Evolutionary conservation across 106 monocot genomes (phyloP), one percentile per base, ranked within the genome.

Genomic region (Dendrobium huoshanense): DNA sequence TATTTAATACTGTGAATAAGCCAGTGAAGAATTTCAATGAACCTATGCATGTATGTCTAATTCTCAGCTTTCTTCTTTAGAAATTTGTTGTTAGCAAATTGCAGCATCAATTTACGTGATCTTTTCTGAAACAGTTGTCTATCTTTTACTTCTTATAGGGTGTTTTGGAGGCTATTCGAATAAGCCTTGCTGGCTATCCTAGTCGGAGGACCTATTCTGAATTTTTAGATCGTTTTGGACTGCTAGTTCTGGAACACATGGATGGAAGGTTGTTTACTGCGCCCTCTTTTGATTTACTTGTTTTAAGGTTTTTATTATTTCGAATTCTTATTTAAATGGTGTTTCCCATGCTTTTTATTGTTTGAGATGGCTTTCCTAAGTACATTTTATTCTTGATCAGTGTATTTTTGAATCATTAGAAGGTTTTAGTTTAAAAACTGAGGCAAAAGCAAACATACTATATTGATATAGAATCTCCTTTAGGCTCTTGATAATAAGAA

Each of bases 141-240:
- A 25, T 37, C 37, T 70, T 15, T 70, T 33, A 16, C 4, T 70
- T 29, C 37, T 33, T 82, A 13, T 79, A 98, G 98, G 98, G 98
- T 85, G 98, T 98, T 76, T 77, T 95, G 27, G 95, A 98, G 84
- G 98, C 98, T 88, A 89, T 98, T 81, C 86, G 98, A 59, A 98
- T 98, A 55, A 98, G 98, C 80, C 95, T 98, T 84, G 98, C 98
- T 44, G 98, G 98, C 40, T 98, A 95, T 86, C 98, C 95, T 76
- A 98, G 95, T 81, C 84, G 98, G 74, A 92, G 95, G 77, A 87
- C 86, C 56, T 98, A 98, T 77, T 88, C 89, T 55, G 98, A 98
- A 78, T 98, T 98, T 82, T 80, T 98, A 55, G 91, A 95, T 85
- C 92, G 98, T 16, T 98, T 92, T 88, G 98, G 94, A 41, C 33